phyloP scores from a whole-genome alignment of 2,329 filamentous ascomycete genomes.

The Raffaelea ambrosiae region DNA sequence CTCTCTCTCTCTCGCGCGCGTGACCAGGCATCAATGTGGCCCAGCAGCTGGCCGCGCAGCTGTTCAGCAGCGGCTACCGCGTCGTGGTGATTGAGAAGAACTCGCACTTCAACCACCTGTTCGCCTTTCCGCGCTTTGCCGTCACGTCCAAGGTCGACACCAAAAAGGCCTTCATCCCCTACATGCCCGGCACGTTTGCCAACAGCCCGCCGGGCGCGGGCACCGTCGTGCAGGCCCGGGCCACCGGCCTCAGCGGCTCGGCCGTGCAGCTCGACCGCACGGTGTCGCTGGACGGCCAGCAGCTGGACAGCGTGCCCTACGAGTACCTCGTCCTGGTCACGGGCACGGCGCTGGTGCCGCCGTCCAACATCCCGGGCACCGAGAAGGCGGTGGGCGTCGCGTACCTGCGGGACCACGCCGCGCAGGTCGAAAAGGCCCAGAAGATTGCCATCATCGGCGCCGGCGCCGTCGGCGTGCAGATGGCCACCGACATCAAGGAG shows the following conservation, averaged over 20 bases:
- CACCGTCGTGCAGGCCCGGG: slow-evolving; percentile 25
- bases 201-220: slow-evolving; percentile 17
- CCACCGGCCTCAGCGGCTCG: slow-evolving; percentile 19
- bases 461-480: slow-evolving; percentile 38
- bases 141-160: slow-evolving; percentile 45
- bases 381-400: slow-evolving; percentile 32
- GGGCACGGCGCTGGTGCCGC: slow-evolving; percentile 34
- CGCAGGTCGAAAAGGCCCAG: slow-evolving; percentile 28
- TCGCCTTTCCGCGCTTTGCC: slow-evolving; percentile 50
- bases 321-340: slow-evolving; percentile 49
- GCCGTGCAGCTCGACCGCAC: slow-evolving; percentile 28
- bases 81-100: slow-evolving; percentile 52
- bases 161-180: slow-evolving; percentile 51
- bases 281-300: neutral
- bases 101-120: slow-evolving; percentile 53
- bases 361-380: slow-evolving; percentile 39
- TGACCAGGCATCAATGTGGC: slow-evolving; percentile 45
- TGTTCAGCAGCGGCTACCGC: slow-evolving; percentile 39
- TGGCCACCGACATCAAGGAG: slow-evolving; percentile 19
- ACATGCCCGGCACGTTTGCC: slow-evolving; percentile 18
- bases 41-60: slow-evolving; percentile 32
- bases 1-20: slow-evolving; percentile 19
- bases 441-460: slow-evolving; percentile 45
- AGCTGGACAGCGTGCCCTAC: slow-evolving; percentile 34
- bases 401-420: slow-evolving; percentile 35